Conservation (phyloP, 2,329 filamentous ascomycete genomes). For the Aspergillus sp. region DNA sequence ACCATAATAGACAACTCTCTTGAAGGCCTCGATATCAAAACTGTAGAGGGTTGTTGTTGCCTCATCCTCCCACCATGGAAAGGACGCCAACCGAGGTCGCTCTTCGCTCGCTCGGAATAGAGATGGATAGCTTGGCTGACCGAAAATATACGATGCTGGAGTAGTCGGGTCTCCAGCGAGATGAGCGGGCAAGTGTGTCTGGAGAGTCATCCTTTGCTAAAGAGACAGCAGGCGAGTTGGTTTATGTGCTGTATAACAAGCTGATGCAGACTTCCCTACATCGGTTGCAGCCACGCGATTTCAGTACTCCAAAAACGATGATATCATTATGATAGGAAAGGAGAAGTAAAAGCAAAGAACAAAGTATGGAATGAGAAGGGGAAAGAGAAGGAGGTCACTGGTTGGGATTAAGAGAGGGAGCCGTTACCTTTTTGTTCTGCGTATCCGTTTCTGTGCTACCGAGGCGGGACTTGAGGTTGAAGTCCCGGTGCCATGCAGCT, state of each 20-base stretch:
- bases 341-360: neutral
- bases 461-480: neutral
- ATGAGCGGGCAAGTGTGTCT: slow-evolving; percentile 8
- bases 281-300: neutral
- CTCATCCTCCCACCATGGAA: slow-evolving; percentile 45
- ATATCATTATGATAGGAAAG: neutral
- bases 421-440: slow-evolving; percentile 6
- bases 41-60: slow-evolving; percentile 39
- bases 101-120: slow-evolving; percentile 32
- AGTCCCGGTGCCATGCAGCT: slow-evolving; percentile 5
- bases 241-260: neutral
- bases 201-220: slow-evolving; percentile 11
- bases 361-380: neutral
- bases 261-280: neutral
- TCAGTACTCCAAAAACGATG: slow-evolving; percentile 1
- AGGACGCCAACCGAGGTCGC: slow-evolving; percentile 33
- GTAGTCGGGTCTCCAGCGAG: slow-evolving; percentile 2
- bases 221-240: neutral
- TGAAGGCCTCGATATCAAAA: slow-evolving; percentile 38
- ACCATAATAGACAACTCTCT: slow-evolving; percentile 38
- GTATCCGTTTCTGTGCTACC: slow-evolving; percentile 4
- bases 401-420: neutral
- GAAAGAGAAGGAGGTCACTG: neutral
- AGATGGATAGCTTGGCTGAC: slow-evolving; percentile 25
- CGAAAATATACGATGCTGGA: slow-evolving; percentile 13